Base-by-base conservation (phyloP, 2,329 filamentous ascomycete genomes). In the Colletotrichum liaoningense region DNA sequence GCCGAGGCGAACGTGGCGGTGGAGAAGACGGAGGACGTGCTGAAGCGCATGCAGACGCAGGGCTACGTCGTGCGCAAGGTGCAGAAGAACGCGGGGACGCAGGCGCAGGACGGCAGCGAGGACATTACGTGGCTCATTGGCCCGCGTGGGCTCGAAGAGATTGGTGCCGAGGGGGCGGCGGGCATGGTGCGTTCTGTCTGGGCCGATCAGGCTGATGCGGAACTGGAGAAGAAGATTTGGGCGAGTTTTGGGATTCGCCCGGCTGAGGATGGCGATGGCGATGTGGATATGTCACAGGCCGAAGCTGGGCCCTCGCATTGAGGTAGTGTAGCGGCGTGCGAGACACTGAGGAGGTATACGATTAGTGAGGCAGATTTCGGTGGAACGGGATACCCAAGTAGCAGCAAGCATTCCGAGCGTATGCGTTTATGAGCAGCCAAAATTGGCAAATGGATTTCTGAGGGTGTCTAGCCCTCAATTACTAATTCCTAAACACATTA, bases 51-150 rank as follows among this genome's bases (percentile, higher is more conserved):
- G 86, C 89, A 92, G 75, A 92, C 89, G 75, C 95, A 98, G 67
- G 94, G 93, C 0, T 99, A 99, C 79, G 85, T 99, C 3, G 87
- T 95, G 46, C 93, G 91, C 75, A 88, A 92, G 63, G 88, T 92
- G 24, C 95, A 98, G 77, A 89, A 84, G 57, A 86, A 86, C 14
- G 81, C 83, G 71, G 80, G 79, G 80, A 83, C 82, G 8, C 77
- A 85, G 52, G 83, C 83, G 5, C 77, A 85, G 35, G 91, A 90
- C 1, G 94, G 93, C 30, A 94, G 97, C 49, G 92, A 96, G 75
- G 87, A 90, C 2, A 87, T 95, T 8, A 95, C 94, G 60, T 99
- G 94, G 88, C 90, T 93, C 69, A 90, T 98, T 16, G 97, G 97
- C 0, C 93, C 95, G 6, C 89, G 97, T 26, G 96, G 94, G 6